Conservation (phyloP, 2,329 filamentous ascomycete genomes). For the Teratosphaeria epicoccoides region DNA sequence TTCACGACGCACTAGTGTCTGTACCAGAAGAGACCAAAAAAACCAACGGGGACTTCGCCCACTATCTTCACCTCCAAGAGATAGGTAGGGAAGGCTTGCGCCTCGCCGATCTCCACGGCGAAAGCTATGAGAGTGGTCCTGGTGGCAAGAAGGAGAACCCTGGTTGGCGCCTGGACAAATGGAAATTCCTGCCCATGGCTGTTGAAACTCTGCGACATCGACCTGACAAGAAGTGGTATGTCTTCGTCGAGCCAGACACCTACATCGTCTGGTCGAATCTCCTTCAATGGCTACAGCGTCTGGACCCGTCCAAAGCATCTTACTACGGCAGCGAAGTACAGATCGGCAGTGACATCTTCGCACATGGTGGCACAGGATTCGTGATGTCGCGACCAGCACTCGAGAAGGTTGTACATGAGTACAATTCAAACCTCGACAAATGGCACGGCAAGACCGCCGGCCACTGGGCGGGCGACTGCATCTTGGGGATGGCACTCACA, state of each 20-base stretch:
- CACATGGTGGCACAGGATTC: conserved; percentile 34
- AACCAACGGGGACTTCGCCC: conserved; percentile 25
- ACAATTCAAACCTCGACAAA: conserved; percentile 28
- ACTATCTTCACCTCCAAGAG: conserved; percentile 27
- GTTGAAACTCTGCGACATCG: conserved; percentile 22
- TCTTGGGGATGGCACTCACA: conserved; percentile 40
- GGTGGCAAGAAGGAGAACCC: conserved; percentile 22
- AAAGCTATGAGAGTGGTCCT: conserved; percentile 11
- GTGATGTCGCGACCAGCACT: conserved; percentile 33
- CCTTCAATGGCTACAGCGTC: conserved; percentile 41
- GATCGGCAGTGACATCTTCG: conserved; percentile 32
- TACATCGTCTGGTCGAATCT: conserved; percentile 46
- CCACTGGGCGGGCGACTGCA: conserved; percentile 46
- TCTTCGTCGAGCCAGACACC: conserved; percentile 51
- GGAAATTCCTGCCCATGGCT: conserved; percentile 46
- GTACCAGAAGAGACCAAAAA: conserved; percentile 21
- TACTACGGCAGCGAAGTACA: conserved; percentile 47
- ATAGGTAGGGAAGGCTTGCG: conserved; percentile 23
- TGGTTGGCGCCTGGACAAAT: conserved; percentile 34
- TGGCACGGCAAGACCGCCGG: conserved; percentile 34
- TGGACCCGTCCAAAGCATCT: conserved; percentile 38
- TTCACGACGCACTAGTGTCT: conserved; percentile 27
- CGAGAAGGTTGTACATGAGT: conserved; percentile 25
- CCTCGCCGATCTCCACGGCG: conserved; percentile 17
- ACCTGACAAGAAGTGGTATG: conserved; percentile 45